These are phyloP conservation scores for Phoma sp. DNA, from an alignment of 2,329 filamentous ascomycete genomes.

Conservation along the genomic window DNA sequence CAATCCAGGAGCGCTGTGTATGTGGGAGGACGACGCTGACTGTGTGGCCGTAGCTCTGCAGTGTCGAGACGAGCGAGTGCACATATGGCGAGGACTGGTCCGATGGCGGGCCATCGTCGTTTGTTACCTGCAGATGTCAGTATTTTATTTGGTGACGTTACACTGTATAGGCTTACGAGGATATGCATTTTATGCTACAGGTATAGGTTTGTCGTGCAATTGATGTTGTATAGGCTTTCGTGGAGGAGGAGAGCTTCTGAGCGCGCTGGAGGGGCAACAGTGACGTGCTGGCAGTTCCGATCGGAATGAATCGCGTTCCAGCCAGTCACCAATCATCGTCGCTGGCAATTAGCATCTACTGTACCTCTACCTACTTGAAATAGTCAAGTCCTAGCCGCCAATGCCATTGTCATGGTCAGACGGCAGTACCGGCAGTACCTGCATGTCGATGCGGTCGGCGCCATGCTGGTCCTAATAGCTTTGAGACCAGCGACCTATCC, in stretches of 20 bases:
- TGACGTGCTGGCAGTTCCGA: slow-evolving; percentile 29
- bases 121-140: slow-evolving; percentile 52
- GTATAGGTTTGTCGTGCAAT: not conserved
- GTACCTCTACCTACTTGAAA: not conserved
- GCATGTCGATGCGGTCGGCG: not conserved
- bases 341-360: no score
- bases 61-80: slow-evolving; percentile 53
- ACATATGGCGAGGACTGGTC: slow-evolving; percentile 59
- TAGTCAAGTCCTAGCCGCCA: not conserved
- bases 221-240: slow-evolving; percentile 8
- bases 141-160: not conserved
- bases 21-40: slow-evolving; percentile 92
- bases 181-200: slow-evolving; percentile 48
- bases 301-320: slow-evolving; percentile 10
- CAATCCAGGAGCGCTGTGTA: slow-evolving; percentile 95
- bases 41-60: slow-evolving; percentile 73
- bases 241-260: slow-evolving; percentile 12
- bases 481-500: not conserved
- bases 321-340: not conserved
- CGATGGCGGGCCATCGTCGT: slow-evolving; percentile 61
- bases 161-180: slow-evolving; percentile 32
- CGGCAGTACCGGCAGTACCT: not conserved
- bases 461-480: not conserved
- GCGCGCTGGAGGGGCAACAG: slow-evolving; percentile 23
- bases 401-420: not conserved